Evolutionary conservation across 1,284 basidiomycete species (phyloP).

Genomic region (Mrakiaceae sp.): DNA sequence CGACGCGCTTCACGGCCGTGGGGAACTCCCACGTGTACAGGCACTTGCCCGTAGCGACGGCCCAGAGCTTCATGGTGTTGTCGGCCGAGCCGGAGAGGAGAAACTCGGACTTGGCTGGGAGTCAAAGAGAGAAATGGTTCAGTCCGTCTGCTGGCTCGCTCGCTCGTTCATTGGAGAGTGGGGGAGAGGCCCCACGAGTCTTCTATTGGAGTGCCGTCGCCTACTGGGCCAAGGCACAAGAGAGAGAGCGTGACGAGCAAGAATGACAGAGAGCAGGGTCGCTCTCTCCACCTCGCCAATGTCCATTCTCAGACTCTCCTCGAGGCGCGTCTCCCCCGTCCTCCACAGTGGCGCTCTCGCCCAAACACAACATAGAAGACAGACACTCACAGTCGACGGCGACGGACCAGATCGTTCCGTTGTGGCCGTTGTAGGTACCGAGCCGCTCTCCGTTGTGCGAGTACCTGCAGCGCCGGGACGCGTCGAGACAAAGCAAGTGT

Average conservation of each 20-base stretch:
- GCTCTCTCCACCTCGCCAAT: too few species aligned
- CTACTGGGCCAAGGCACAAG: background rate
- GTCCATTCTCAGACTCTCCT: too few species aligned
- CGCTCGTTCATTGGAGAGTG: too few species aligned
- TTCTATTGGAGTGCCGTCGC: too few species aligned
- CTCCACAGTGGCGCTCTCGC: too few species aligned
- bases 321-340: too few species aligned
- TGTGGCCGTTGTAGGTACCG: slow-evolving; percentile 93
- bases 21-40: slow-evolving; percentile 93
- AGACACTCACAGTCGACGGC: slow-evolving; percentile 77
- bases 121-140: background rate
- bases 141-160: background rate
- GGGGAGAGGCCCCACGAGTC: too few species aligned
- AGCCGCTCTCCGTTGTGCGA: slow-evolving; percentile 97
- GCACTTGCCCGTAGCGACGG: slow-evolving; percentile 79
- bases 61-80: slow-evolving; percentile 87
- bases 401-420: slow-evolving; percentile 92
- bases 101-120: slow-evolving; percentile 65
- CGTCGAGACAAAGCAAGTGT: background rate
- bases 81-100: slow-evolving; percentile 77
- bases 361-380: background rate
- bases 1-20: slow-evolving; percentile 91
- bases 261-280: background rate
- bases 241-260: background rate
- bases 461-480: slow-evolving; percentile 36